These are phyloP conservation scores for Amaranthus tricolor DNA, from an alignment of 179 eudicot species.

Conservation along the genomic window DNA sequence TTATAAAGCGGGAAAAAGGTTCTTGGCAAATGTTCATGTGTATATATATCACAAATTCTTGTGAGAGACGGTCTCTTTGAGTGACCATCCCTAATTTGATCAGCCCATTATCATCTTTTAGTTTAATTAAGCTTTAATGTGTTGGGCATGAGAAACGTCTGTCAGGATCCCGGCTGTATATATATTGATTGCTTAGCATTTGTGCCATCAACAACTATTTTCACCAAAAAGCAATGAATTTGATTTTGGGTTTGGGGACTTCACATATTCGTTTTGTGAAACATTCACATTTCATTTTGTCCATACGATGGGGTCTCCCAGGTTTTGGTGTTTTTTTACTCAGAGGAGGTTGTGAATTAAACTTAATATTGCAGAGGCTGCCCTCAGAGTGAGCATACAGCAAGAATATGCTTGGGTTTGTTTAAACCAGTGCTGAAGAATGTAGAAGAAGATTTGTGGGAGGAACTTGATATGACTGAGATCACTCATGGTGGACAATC, in stretches of 20 bases:
- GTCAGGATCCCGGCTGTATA: too few relatives aligned
- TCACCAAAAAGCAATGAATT: too few relatives aligned
- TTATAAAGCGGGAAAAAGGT: background rate
- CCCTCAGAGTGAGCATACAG: slow-evolving; percentile 65
- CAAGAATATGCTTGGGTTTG: slow-evolving; percentile 58
- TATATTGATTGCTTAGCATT: background rate
- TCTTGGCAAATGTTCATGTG: background rate
- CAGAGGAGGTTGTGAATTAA: slow-evolving; percentile 43
- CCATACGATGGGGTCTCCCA: slow-evolving; percentile 22
- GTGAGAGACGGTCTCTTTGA: too few relatives aligned
- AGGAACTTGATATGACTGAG: slow-evolving; percentile 73
- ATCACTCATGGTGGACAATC: slow-evolving; percentile 63
- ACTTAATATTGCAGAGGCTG: slow-evolving; percentile 83
- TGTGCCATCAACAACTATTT: background rate
- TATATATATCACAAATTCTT: background rate
- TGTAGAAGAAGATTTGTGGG: slow-evolving; percentile 87
- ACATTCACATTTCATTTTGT: slow-evolving; percentile 14
- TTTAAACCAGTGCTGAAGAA: slow-evolving; percentile 61
- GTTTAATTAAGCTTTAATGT: too few relatives aligned
- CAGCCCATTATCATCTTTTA: too few relatives aligned
- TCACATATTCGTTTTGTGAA: background rate
- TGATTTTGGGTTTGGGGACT: background rate
- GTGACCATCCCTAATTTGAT: too few relatives aligned
- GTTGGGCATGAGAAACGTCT: too few relatives aligned
- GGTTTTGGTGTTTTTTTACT: slow-evolving; percentile 34